Base-by-base conservation (phyloP, 805 yeast genomes). In the Metschnikowia corniflorae region DNA sequence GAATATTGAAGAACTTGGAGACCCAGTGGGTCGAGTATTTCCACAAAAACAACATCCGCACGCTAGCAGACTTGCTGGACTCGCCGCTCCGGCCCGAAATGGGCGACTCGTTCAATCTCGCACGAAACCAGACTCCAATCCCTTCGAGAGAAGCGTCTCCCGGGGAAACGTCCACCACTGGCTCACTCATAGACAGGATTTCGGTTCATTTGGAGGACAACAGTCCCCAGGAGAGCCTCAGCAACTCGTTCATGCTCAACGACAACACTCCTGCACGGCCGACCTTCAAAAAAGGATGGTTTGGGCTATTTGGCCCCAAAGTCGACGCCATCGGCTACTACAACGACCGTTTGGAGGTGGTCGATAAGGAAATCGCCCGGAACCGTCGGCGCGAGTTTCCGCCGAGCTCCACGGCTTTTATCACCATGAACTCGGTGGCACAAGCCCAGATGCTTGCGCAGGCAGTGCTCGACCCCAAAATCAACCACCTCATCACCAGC, bases 371-470 rank as follows among this genome's bases (percentile, higher is more conserved):
- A 49, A 88, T 91, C 31, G 30, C 55, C 5, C 63, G 69, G 18
- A 85, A 91, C 2, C 71, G 96, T 36, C 65, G 63, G 20, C 70
- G 80, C 34, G 83, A 82, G 44, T 86, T 80, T 52, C 78, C 86
- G 0, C 82, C 96, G 0, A 86, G 95, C 0, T 87, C 94, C 19
- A 82, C 91, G 0, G 97, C 97, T 0, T 91, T 91, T 60, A 78
- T 91, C 7, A 93, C 97, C 0, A 85, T 91, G 96, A 91, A 86
- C 46, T 76, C 93, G 0, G 97, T 88, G 3, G 95, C 96, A 0
- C 81, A 88, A 47, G 97, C 97, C 2, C 98, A 91, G 58, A 82
- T 88, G 86, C 82, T 93, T 19, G 96, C 97, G 0, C 98, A 93
- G 58, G 93, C 97, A 0, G 89, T 91, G 0, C 59, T 93, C 40